Percentiles rank a stretch among this genome's conserved stretches.
These are phyloP conservation scores for Capillidium heterosporum DNA, from an alignment of 371 early-diverging fungal species.

Conservation along the genomic window DNA sequence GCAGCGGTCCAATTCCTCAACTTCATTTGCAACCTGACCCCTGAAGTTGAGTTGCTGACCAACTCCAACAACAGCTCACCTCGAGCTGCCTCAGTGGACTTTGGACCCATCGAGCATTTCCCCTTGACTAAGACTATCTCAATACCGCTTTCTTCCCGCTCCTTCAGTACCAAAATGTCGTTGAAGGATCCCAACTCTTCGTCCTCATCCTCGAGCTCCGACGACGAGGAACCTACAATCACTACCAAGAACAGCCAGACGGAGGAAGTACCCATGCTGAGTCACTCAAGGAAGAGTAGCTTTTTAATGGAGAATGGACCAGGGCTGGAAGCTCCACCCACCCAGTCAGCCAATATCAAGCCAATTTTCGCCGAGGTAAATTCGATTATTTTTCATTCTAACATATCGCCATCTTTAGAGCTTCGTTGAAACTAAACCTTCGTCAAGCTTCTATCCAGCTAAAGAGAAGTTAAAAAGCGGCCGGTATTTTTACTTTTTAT, in stretches of 20 bases:
- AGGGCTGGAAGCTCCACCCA: not conserved
- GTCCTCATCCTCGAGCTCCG: not conserved
- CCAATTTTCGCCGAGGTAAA: conserved; percentile 1
- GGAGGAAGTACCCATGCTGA: not conserved
- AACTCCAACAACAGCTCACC: not conserved
- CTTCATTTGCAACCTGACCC: not conserved
- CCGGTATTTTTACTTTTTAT: not conserved
- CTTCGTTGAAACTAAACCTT: not conserved
- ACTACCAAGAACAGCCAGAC: not conserved
- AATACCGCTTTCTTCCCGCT: not conserved
- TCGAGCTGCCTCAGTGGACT: not conserved
- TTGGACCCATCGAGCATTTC: not conserved
- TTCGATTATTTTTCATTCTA: not conserved
- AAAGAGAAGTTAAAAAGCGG: not conserved
- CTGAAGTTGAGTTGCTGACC: not conserved
- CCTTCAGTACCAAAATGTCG: not conserved
- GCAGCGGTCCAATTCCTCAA: not conserved
- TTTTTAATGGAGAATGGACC: not conserved
- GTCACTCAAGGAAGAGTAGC: not conserved
- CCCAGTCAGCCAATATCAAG: not conserved
- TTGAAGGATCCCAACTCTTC: not conserved
- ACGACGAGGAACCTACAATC: not conserved
- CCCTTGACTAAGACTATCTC: not conserved
- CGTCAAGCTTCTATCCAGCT: not conserved
- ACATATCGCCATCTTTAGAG: not conserved